Percentiles rank a stretch among this genome's conserved stretches.
Conservation (phyloP, 345 rosid species). For the Citrus reticulata region DNA sequence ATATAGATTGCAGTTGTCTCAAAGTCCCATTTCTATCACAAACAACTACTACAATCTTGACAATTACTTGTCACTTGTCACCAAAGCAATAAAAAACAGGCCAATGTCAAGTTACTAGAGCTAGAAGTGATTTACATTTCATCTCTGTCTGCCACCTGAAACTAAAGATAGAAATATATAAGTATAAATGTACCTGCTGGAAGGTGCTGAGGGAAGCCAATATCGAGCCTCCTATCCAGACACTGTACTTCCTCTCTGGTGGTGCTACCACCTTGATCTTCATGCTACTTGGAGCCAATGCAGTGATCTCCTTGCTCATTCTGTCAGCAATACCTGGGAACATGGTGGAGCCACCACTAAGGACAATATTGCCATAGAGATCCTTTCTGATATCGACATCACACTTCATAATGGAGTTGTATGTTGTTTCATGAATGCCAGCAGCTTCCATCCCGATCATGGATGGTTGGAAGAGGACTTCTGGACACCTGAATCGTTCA, state of each 20-base stretch:
- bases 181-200: slow-evolving; percentile 43
- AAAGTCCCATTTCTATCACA: neutral
- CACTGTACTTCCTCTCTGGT: slow-evolving; percentile 61
- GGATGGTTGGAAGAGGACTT: slow-evolving; percentile 76
- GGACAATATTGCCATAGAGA: slow-evolving; percentile 50
- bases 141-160: neutral
- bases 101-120: neutral
- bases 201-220: slow-evolving; percentile 61
- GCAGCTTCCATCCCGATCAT: slow-evolving; percentile 65
- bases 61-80: neutral
- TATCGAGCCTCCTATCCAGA: slow-evolving; percentile 62
- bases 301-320: slow-evolving; percentile 76
- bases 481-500: slow-evolving; percentile 75
- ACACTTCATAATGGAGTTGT: slow-evolving; percentile 65
- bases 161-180: neutral
- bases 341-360: slow-evolving; percentile 72
- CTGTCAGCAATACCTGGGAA: slow-evolving; percentile 71
- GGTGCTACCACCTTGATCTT: slow-evolving; percentile 63
- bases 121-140: neutral
- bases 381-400: slow-evolving; percentile 66
- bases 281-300: slow-evolving; percentile 64
- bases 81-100: neutral
- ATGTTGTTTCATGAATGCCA: slow-evolving; percentile 58
- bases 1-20: neutral
- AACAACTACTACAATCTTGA: neutral